These are phyloP conservation scores for Botrytis medusae DNA, from an alignment of 2,329 filamentous ascomycete species.

Conservation along the genomic window DNA sequence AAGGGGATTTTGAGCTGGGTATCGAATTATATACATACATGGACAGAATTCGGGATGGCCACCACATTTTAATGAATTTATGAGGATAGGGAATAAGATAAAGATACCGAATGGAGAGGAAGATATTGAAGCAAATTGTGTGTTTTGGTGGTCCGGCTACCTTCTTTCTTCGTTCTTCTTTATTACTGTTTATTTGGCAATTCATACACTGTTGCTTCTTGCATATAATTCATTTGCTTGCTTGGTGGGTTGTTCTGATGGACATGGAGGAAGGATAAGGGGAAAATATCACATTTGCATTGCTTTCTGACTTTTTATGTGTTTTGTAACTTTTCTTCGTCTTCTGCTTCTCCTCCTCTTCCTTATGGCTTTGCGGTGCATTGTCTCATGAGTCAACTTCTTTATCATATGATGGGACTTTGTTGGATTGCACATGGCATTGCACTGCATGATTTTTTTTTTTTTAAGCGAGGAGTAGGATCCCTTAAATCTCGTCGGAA, in stretches of 20 bases:
- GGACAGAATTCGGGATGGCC: conserved; percentile 1
- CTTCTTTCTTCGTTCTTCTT: neutral
- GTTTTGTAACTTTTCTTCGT: neutral
- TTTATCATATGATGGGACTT: conserved; percentile 13
- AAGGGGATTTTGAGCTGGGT: neutral
- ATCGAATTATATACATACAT: conserved; percentile 14
- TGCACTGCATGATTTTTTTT: neutral
- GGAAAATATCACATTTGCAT: conserved; percentile 4
- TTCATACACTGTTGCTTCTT: conserved; percentile 13
- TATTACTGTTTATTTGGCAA: conserved; percentile 5
- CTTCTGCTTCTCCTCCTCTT: neutral
- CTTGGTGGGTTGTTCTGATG: neutral
- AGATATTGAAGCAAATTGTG: conserved; percentile 13
- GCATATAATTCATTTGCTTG: conserved; percentile 16
- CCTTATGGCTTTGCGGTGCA: neutral
- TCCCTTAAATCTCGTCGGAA: neutral
- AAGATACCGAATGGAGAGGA: conserved; percentile 15
- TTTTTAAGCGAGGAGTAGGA: neutral
- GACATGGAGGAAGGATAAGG: neutral
- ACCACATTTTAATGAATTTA: conserved; percentile 21
- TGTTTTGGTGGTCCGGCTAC: conserved; percentile 7
- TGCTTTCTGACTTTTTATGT: neutral
- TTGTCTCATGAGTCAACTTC: conserved; percentile 13
- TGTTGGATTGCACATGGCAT: conserved; percentile 10
- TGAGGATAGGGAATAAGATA: conserved; percentile 18